A percentile compares a stretch with the other conserved stretches of the same genome.
Conservation (phyloP, 495 filamentous ascomycete species). For the Penicillium simplicissimum region DNA sequence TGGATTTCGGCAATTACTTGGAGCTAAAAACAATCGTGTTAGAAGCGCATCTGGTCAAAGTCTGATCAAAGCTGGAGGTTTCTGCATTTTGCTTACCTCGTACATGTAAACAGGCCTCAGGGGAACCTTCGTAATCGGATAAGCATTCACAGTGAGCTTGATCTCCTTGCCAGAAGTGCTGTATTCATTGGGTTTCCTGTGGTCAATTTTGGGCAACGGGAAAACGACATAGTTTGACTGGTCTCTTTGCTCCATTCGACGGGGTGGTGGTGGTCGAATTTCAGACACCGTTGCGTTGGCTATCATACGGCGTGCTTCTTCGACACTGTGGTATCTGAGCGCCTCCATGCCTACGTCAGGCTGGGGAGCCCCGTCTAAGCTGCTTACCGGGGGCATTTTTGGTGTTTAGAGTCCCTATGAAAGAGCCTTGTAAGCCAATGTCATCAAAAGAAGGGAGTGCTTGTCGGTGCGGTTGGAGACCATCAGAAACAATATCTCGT, state of each 20-base stretch:
- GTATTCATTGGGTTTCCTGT: constrained; percentile 33
- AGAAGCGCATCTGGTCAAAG: background rate
- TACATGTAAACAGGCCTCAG: constrained; percentile 70
- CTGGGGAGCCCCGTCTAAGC: background rate
- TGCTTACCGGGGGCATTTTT: background rate
- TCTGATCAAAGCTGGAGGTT: no score
- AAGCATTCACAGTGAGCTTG: constrained; percentile 71
- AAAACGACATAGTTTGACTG: background rate
- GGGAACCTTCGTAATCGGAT: constrained; percentile 56
- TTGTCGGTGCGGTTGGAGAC: no score
- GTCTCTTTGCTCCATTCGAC: background rate
- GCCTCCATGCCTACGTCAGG: no score
- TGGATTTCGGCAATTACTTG: constrained; percentile 1
- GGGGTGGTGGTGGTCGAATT: background rate
- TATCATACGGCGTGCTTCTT: background rate
- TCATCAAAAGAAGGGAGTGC: no score
- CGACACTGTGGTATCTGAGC: background rate
- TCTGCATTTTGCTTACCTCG: constrained; percentile 63
- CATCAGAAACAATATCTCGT: no score
- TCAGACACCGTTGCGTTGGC: background rate
- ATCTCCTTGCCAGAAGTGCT: constrained; percentile 59
- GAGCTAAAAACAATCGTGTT: background rate
- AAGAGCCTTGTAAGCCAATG: no score
- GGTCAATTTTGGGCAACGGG: background rate
- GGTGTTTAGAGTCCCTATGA: background rate